Evolutionary conservation across 805 yeast genomes (phyloP).

Genomic region (Barnettozyma botsteinii): DNA sequence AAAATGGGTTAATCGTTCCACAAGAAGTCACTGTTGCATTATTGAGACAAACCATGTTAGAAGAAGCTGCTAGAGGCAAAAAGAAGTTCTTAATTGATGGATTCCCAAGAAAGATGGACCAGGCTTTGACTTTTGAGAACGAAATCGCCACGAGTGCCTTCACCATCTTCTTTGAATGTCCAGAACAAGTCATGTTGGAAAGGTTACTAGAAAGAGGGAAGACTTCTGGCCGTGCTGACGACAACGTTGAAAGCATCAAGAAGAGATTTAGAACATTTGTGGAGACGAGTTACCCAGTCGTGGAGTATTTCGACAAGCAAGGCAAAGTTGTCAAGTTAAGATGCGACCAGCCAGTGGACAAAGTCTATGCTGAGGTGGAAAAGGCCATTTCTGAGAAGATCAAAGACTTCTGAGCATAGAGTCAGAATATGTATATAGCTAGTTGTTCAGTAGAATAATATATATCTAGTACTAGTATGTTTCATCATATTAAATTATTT

Average conservation of each 20-base stretch:
- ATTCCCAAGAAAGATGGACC: slow-evolving; percentile 98
- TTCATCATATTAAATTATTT: too few species aligned
- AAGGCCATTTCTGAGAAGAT: slow-evolving; percentile 49
- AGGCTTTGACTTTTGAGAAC: slow-evolving; percentile 88
- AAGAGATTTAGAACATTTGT: slow-evolving; percentile 83
- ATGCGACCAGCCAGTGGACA: slow-evolving; percentile 78
- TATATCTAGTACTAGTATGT: too few species aligned
- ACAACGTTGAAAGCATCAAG: slow-evolving; percentile 82
- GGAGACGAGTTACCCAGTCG: slow-evolving; percentile 92
- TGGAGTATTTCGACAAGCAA: slow-evolving; percentile 70
- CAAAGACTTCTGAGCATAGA: background rate
- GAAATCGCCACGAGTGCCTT: slow-evolving; percentile 64
- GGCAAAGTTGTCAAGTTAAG: slow-evolving; percentile 70
- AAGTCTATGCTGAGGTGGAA: slow-evolving; percentile 66
- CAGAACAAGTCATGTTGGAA: slow-evolving; percentile 74
- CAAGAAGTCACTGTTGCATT: slow-evolving; percentile 84
- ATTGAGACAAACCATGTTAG: slow-evolving; percentile 71
- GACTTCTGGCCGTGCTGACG: slow-evolving; percentile 92
- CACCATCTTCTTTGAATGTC: slow-evolving; percentile 75
- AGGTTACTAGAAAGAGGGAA: slow-evolving; percentile 88
- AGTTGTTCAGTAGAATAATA: too few species aligned
- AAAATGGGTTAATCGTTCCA: slow-evolving; percentile 89
- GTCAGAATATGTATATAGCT: background rate
- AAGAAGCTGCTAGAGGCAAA: slow-evolving; percentile 42
- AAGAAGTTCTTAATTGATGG: slow-evolving; percentile 81